These are phyloP conservation scores for Huntiella omanensis DNA, from an alignment of 2,329 filamentous ascomycete species.

Conservation along the genomic window DNA sequence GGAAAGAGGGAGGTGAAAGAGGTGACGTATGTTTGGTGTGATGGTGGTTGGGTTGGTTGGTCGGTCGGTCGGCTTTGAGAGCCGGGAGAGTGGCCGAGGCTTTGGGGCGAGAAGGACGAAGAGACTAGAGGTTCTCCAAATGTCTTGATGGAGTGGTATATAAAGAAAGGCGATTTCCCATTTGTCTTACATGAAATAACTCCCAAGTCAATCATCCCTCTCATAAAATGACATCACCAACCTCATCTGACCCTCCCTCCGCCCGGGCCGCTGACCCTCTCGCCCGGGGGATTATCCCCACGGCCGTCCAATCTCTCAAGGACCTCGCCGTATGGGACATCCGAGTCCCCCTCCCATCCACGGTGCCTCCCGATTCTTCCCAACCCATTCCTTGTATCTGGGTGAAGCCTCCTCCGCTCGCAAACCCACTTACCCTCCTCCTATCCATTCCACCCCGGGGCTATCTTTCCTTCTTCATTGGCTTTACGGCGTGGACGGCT, in stretches of 20 bases:
- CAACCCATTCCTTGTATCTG: slow-evolving; percentile 35
- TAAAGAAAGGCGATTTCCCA: too few species aligned
- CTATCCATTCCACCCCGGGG: slow-evolving; percentile 42
- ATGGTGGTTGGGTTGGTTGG: too few species aligned
- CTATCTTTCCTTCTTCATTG: slow-evolving; percentile 61
- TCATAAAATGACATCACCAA: slow-evolving; percentile 1
- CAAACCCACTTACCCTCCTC: slow-evolving; percentile 53
- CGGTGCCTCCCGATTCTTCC: slow-evolving; percentile 44
- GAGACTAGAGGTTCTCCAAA: too few species aligned
- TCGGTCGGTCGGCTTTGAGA: too few species aligned
- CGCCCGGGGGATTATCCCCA: slow-evolving; percentile 44
- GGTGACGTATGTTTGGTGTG: too few species aligned
- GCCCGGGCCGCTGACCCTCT: slow-evolving; percentile 43
- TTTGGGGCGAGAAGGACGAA: too few species aligned
- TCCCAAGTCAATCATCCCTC: too few species aligned
- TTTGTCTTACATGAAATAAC: too few species aligned
- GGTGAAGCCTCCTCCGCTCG: slow-evolving; percentile 44
- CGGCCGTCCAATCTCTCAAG: slow-evolving; percentile 41
- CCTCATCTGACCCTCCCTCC: not conserved
- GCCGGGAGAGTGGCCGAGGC: too few species aligned
- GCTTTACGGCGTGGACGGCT: slow-evolving; percentile 58
- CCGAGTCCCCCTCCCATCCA: slow-evolving; percentile 38
- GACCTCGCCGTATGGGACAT: slow-evolving; percentile 61
- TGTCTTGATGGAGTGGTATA: too few species aligned
- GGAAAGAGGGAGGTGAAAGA: too few species aligned